A percentile compares a stretch with the other conserved stretches of the same genome.
Evolutionary conservation across 1,284 basidiomycete genomes (phyloP).

Genomic region (Boletus nobilissimus): DNA sequence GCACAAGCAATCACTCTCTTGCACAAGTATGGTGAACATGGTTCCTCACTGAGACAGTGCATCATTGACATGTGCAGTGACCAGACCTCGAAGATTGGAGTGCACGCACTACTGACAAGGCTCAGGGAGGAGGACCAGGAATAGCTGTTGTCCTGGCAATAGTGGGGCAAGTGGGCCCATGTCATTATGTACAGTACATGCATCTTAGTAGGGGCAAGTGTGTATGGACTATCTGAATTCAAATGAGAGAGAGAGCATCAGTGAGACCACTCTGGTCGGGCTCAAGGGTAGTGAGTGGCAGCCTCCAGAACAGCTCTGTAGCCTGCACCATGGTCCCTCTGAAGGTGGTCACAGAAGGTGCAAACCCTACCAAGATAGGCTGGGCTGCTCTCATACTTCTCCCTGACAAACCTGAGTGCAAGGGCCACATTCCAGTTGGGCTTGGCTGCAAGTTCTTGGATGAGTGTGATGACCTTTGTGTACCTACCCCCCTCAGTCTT

Average conservation of each 20-base stretch:
- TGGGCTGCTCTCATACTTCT: constrained; percentile 27
- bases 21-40: not conserved
- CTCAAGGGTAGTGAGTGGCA: constrained; percentile 10
- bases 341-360: constrained; percentile 30
- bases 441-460: constrained; percentile 25
- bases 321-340: constrained; percentile 15
- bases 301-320: constrained; percentile 19
- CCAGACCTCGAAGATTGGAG: not conserved
- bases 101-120: not conserved
- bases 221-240: too few relatives aligned
- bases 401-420: constrained; percentile 27
- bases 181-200: too few relatives aligned
- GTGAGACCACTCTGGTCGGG: too few relatives aligned
- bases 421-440: constrained; percentile 31
- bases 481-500: constrained; percentile 25
- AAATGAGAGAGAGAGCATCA: too few relatives aligned
- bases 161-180: too few relatives aligned
- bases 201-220: too few relatives aligned
- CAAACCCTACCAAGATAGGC: constrained; percentile 20
- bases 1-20: not conserved
- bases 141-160: not conserved
- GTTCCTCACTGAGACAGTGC: not conserved
- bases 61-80: not conserved
- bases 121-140: constrained; percentile 2
- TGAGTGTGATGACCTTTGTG: constrained; percentile 22